Evolutionary conservation across 805 yeast genomes (phyloP).

Genomic region (Zygoascus bituminiphila): DNA sequence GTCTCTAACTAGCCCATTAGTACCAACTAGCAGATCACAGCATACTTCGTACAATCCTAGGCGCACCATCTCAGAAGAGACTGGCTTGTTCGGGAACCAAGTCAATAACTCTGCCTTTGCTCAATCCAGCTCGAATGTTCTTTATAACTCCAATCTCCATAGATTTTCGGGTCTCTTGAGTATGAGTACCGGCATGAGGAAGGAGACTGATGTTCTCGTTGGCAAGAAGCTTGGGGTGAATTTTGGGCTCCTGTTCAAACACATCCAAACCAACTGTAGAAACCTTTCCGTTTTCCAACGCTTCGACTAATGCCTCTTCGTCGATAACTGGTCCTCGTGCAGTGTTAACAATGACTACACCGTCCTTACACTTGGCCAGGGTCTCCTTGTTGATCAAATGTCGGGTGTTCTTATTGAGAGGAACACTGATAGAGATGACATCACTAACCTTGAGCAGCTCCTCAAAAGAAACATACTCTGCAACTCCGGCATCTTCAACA

Average conservation of each 20-base stretch:
- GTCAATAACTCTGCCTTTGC: conserved; percentile 59
- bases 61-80: neutral
- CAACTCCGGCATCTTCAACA: conserved; percentile 40
- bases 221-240: conserved; percentile 38
- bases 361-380: conserved; percentile 44
- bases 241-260: conserved; percentile 51
- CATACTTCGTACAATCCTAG: too few species aligned
- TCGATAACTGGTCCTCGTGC: conserved; percentile 56
- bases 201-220: conserved; percentile 42
- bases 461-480: conserved; percentile 41
- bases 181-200: conserved; percentile 47
- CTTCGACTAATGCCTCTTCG: conserved; percentile 41
- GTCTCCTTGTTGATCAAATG: conserved; percentile 41
- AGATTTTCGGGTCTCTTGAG: conserved; percentile 39
- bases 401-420: conserved; percentile 44
- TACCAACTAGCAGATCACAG: too few species aligned
- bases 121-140: conserved; percentile 52
- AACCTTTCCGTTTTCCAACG: conserved; percentile 43
- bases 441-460: conserved; percentile 41
- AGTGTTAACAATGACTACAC: conserved; percentile 47
- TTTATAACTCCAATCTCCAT: conserved; percentile 77
- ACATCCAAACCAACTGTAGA: conserved; percentile 51
- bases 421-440: conserved; percentile 42
- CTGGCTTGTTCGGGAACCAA: conserved; percentile 62
- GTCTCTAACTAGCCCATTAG: too few species aligned